phyloP scores from a whole-genome alignment of 2,329 filamentous ascomycete species.

The Fusarium sp. region DNA sequence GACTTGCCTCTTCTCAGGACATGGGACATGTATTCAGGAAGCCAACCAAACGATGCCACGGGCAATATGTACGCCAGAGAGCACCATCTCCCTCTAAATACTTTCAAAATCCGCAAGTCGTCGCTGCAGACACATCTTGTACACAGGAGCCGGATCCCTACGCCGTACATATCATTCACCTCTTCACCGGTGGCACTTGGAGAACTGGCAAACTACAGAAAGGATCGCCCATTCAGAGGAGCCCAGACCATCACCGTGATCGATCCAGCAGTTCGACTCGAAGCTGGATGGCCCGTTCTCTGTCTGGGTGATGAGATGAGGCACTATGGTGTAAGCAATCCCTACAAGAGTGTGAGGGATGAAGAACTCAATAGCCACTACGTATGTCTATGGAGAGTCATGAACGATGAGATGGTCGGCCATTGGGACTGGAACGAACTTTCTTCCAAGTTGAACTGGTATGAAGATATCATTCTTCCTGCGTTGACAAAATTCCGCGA shows the following conservation, averaged over 20 bases:
- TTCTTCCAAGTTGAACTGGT: too few relatives aligned
- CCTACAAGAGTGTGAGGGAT: not conserved
- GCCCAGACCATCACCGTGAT: too few relatives aligned
- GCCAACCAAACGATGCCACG: not conserved
- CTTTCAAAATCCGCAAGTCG: not conserved
- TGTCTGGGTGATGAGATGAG: not conserved
- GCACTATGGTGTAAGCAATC: not conserved
- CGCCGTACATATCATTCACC: too few relatives aligned
- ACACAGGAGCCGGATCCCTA: too few relatives aligned
- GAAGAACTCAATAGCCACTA: not conserved
- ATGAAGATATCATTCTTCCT: too few relatives aligned
- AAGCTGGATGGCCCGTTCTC: not conserved
- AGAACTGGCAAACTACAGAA: not conserved
- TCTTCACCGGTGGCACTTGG: not conserved
- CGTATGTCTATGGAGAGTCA: too few relatives aligned
- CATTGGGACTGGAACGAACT: too few relatives aligned
- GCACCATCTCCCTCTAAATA: not conserved
- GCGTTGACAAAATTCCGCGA: too few relatives aligned
- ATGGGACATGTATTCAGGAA: conserved; percentile 8
- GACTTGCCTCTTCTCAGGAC: conserved; percentile 1
- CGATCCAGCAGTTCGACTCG: not conserved
- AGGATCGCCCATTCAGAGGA: too few relatives aligned
- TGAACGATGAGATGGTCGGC: too few relatives aligned
- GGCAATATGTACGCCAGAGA: conserved; percentile 4
- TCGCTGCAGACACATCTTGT: too few relatives aligned